Conservation (phyloP, 2,329 filamentous ascomycete genomes). For the Orbilia oligospora region DNA sequence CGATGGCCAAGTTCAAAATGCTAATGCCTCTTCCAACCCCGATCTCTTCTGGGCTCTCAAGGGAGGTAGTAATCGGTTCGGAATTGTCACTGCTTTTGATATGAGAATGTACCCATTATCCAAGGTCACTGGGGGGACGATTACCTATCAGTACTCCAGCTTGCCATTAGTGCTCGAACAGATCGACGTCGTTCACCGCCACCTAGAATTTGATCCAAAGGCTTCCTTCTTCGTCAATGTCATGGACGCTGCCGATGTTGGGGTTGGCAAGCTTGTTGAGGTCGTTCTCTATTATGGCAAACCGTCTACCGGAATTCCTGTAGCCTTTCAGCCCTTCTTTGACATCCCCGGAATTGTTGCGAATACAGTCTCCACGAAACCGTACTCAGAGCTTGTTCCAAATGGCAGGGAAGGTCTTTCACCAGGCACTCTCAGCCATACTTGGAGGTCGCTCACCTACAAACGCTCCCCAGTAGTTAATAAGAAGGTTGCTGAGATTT, state of each 20-base stretch:
- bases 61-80: conserved; percentile 67
- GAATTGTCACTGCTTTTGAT: conserved; percentile 66
- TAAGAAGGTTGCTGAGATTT: conserved; percentile 6
- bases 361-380: conserved; percentile 15
- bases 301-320: conserved; percentile 10
- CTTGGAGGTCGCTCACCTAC: conserved; percentile 35
- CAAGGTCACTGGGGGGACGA: conserved; percentile 10
- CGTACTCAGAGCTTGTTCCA: conserved; percentile 26
- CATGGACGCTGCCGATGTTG: conserved; percentile 29
- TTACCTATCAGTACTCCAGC: conserved; percentile 38
- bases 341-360: conserved; percentile 24
- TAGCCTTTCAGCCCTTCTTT: conserved; percentile 15
- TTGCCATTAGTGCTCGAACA: conserved; percentile 19
- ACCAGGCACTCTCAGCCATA: conserved; percentile 30
- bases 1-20: conserved; percentile 69
- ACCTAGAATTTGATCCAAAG: conserved; percentile 17
- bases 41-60: conserved; percentile 68
- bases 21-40: conserved; percentile 67
- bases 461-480: conserved; percentile 7
- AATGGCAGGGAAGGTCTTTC: conserved; percentile 12
- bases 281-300: conserved; percentile 29
- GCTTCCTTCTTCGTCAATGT: conserved; percentile 28
- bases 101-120: conserved; percentile 56
- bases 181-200: conserved; percentile 19
- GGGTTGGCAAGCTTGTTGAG: conserved; percentile 22